A percentile compares a stretch with the other conserved stretches of the same genome.
Evolutionary conservation across 2,329 filamentous ascomycete genomes (phyloP).

Genomic region (Beauveria sp.): DNA sequence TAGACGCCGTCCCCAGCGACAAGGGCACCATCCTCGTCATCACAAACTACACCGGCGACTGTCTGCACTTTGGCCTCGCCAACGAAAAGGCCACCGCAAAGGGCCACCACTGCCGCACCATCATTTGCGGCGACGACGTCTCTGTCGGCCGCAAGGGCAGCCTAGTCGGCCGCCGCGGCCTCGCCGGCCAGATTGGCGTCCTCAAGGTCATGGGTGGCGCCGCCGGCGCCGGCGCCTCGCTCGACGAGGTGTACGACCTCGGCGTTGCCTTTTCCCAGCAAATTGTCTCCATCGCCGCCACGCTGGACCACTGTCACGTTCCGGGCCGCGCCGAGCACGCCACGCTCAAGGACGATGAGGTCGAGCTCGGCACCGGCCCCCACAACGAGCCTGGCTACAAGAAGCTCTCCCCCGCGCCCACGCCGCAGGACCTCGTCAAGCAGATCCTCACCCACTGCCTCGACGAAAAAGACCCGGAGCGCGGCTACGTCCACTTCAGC

Average conservation of each 20-base stretch:
- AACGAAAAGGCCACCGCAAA: constrained; percentile 49
- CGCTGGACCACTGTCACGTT: constrained; percentile 54
- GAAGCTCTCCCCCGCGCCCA: constrained; percentile 45
- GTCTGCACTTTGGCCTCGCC: constrained; percentile 53
- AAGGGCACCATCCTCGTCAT: constrained; percentile 52
- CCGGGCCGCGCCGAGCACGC: constrained; percentile 43
- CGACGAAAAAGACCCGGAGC: constrained; percentile 44
- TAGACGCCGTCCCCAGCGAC: constrained; percentile 46
- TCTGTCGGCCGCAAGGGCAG: constrained; percentile 51
- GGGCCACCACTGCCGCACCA: constrained; percentile 47
- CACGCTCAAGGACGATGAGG: constrained; percentile 40
- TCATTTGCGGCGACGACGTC: constrained; percentile 59
- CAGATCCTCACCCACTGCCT: constrained; percentile 54
- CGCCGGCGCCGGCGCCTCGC: constrained; percentile 36
- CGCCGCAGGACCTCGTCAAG: constrained; percentile 41
- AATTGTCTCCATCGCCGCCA: constrained; percentile 50
- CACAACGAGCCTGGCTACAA: constrained; percentile 59
- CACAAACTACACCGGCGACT: constrained; percentile 59
- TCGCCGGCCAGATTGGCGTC: constrained; percentile 54
- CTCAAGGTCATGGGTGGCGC: constrained; percentile 50
- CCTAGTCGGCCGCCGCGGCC: constrained; percentile 52
- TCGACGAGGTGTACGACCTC: constrained; percentile 43
- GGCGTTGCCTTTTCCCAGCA: constrained; percentile 42
- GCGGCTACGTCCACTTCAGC: constrained; percentile 41
- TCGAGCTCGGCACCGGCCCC: constrained; percentile 59